Evolutionary conservation across 1,284 basidiomycete genomes (phyloP).

Genomic region (Wallemia mellicola): DNA sequence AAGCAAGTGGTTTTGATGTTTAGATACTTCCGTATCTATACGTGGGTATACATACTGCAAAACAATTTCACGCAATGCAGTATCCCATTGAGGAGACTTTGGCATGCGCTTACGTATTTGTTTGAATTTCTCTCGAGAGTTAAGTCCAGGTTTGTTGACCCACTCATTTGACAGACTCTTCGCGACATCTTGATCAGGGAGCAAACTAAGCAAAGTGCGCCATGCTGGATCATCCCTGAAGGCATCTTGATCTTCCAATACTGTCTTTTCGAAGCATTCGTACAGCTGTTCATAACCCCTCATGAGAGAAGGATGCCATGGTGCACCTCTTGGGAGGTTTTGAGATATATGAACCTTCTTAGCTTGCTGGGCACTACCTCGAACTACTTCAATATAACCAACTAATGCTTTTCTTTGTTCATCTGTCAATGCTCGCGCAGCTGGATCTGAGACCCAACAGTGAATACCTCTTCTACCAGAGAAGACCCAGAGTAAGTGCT

Average conservation of each 20-base stretch:
- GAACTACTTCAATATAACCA: conserved; percentile 58
- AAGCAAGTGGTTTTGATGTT: conserved; percentile 87
- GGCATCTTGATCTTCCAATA: conserved; percentile 61
- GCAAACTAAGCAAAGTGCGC: neutral
- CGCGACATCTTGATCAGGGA: conserved; percentile 15
- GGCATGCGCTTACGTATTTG: conserved; percentile 2
- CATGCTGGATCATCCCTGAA: conserved; percentile 43
- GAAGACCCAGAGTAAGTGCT: conserved; percentile 78
- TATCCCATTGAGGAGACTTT: conserved; percentile 10
- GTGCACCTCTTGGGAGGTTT: conserved; percentile 25
- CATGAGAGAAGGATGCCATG: neutral
- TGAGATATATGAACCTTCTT: conserved; percentile 46
- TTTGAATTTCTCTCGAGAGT: conserved; percentile 1
- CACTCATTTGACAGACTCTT: conserved; percentile 6
- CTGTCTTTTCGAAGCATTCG: conserved; percentile 7
- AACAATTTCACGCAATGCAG: conserved; percentile 52
- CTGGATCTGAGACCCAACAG: conserved; percentile 77
- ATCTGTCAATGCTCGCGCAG: conserved; percentile 67
- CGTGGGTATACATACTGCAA: conserved; percentile 90
- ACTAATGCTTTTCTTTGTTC: conserved; percentile 67
- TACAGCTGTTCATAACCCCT: neutral
- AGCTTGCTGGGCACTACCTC: conserved; percentile 45
- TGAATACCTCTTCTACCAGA: conserved; percentile 95
- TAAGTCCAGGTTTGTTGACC: neutral
- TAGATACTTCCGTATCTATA: conserved; percentile 86